Evolutionary conservation across 345 rosid genomes (phyloP).

Genomic region (Geranium rotundifolium): DNA sequence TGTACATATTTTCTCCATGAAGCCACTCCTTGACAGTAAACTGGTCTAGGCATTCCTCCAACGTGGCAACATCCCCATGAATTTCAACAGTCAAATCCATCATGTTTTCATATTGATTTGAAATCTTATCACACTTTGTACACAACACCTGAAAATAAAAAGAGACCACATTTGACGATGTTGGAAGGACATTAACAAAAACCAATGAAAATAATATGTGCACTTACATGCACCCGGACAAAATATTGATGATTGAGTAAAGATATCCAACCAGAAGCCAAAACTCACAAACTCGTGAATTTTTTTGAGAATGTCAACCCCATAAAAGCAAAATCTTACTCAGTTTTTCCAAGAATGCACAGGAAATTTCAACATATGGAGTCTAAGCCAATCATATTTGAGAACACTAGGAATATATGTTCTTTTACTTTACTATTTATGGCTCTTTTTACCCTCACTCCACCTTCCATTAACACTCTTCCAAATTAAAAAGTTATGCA

Average conservation of each 20-base stretch:
- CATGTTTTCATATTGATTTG: slow-evolving; percentile 89
- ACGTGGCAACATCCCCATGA: slow-evolving; percentile 79
- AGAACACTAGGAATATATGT: too few relatives aligned
- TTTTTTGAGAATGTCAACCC: too few relatives aligned
- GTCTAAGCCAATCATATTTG: too few relatives aligned
- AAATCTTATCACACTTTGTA: slow-evolving; percentile 53
- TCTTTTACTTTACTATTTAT: too few relatives aligned
- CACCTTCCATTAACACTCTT: too few relatives aligned
- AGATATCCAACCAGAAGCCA: neutral
- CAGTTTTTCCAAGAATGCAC: too few relatives aligned
- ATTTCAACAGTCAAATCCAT: slow-evolving; percentile 96
- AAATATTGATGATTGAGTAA: too few relatives aligned
- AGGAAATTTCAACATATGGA: too few relatives aligned
- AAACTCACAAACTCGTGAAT: neutral
- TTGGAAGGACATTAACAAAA: neutral
- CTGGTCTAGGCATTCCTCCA: slow-evolving; percentile 95
- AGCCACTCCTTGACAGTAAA: slow-evolving; percentile 82
- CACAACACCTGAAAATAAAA: slow-evolving; percentile 53
- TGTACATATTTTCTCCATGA: slow-evolving; percentile 94
- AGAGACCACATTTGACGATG: neutral
- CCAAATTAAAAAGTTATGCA: neutral
- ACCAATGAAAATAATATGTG: neutral
- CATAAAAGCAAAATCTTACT: too few relatives aligned
- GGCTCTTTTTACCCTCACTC: too few relatives aligned
- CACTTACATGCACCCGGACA: neutral